A percentile compares a stretch with the other conserved stretches of the same genome.
These are phyloP conservation scores for Suhomyces yuchorum DNA, from an alignment of 1,139 yeast species.

Conservation along the genomic window DNA sequence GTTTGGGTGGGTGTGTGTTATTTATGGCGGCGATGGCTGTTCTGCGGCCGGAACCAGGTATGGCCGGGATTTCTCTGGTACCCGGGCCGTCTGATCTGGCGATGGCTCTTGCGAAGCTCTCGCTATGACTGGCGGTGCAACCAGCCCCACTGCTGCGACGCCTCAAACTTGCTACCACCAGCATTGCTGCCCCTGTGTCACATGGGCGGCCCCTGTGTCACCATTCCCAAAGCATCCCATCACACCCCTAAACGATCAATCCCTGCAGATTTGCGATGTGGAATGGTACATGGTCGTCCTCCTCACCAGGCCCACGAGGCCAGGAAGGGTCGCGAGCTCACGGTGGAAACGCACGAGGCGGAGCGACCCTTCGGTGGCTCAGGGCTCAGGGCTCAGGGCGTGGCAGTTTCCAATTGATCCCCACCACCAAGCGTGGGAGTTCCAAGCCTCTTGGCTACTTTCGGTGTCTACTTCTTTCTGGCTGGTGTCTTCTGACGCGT, in stretches of 20 bases:
- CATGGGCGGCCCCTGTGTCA: no score
- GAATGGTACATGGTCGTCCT: no score
- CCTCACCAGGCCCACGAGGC: no score
- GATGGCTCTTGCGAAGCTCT: background rate
- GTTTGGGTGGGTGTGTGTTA: no score
- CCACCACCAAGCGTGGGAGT: background rate
- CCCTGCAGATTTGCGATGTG: background rate
- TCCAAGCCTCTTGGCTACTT: background rate
- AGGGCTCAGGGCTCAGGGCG: background rate
- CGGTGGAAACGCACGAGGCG: background rate
- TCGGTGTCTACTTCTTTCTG: no score
- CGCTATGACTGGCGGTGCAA: background rate
- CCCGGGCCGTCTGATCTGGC: no score
- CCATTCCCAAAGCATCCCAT: no score
- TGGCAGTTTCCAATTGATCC: background rate
- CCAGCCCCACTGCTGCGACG: background rate
- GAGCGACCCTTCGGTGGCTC: background rate
- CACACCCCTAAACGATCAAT: background rate
- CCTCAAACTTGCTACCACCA: background rate
- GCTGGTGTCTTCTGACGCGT: no score
- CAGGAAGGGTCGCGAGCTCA: background rate
- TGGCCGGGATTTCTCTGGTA: no score
- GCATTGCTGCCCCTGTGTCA: no score
- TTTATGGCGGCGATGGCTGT: no score
- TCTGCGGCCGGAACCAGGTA: no score